phyloP scores from a whole-genome alignment of 148 eudicot species.

The Chenopodium quinoa region DNA sequence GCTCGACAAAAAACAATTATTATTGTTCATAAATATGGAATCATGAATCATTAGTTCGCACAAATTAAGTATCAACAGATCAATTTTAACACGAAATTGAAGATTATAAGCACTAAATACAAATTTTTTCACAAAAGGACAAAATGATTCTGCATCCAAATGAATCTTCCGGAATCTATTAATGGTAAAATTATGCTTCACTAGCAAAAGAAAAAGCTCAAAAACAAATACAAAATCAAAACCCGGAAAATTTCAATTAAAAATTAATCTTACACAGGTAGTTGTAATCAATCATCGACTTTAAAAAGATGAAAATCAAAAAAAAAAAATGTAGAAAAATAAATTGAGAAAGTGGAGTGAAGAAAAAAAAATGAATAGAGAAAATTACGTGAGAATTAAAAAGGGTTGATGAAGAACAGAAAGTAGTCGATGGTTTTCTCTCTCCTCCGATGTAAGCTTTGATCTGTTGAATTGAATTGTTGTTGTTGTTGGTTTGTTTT shows the following conservation, averaged over 20 bases:
- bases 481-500: background rate
- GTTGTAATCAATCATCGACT: background rate
- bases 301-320: background rate
- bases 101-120: background rate
- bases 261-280: background rate
- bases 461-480: background rate
- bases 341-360: background rate
- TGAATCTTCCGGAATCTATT: slow-evolving; percentile 7
- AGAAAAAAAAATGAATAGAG: background rate
- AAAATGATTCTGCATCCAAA: slow-evolving; percentile 3
- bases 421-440: background rate
- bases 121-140: background rate
- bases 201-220: background rate
- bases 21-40: background rate
- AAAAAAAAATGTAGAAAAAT: background rate
- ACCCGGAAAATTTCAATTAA: background rate
- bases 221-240: background rate
- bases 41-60: background rate
- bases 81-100: background rate
- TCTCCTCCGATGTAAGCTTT: background rate
- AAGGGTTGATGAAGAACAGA: slow-evolving; percentile 16
- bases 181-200: background rate
- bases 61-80: background rate
- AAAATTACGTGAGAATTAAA: background rate
- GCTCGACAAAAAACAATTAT: background rate